Base-by-base conservation (phyloP, 2,329 filamentous ascomycete genomes). In the Nemania sp. region DNA sequence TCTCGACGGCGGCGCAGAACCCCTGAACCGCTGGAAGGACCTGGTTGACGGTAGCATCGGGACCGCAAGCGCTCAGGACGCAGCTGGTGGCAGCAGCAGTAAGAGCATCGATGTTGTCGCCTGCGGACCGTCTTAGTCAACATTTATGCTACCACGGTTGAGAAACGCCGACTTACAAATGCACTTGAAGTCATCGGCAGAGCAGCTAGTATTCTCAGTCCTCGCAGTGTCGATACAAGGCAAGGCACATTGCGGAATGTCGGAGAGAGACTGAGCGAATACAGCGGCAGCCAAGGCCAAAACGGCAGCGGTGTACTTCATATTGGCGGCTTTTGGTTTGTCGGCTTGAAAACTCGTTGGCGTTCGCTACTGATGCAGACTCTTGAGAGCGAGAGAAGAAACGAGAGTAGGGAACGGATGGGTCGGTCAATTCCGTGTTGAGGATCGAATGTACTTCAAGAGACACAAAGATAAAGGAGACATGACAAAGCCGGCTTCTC, bases 231-330 rank as follows among this genome's bases (percentile, higher is more conserved):
- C 55, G 25, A 72, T 68, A 48, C 68, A 70, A 43, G 67, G 56
- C 4, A 62, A 2, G 18, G 69, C 69, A 37, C 69, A 72, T 7
- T 57, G 9, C 1, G 69, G 69, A 45, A 71, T 68, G 17, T 64
- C 64, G 0, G 63, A 63, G n/a, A 68, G 49, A 9, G 58, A 62
- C 63, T 72, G 69, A 42, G 69, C 63, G 45, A 66, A 66, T 34
- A 58, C 67, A 35, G 54, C 32, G 43, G 67, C 62, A 39, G 60
- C 61, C 32, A 72, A 42, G 43, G 64, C 68, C 53, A 65, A 42
- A 54, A 54, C 52, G 45, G 63, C 62, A 59, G 67, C 45, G 40
- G 59, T 18, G 65, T 66, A 71, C 65, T 68, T 71, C 69, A 71
- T 71, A 7, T 64, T 71, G 64, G 10, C 43, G 55, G 53, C 57